phyloP scores from a whole-genome alignment of 2,329 filamentous ascomycete genomes.

The Exophiala dermatitidis region DNA sequence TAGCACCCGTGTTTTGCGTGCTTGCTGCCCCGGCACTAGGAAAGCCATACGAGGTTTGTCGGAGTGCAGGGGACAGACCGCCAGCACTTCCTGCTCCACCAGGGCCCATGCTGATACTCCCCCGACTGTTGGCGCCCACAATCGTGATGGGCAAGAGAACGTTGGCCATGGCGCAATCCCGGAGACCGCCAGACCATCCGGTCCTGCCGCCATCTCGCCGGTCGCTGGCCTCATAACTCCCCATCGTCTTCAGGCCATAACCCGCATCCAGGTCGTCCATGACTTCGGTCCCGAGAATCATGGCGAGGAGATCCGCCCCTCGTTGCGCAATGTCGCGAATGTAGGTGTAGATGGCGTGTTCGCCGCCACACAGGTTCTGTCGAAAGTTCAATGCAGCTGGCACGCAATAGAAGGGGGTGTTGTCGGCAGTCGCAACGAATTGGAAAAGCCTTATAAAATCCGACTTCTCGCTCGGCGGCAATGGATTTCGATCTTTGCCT shows the following conservation, averaged over 20 bases:
- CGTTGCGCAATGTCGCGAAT: slow-evolving; percentile 54
- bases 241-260: slow-evolving; percentile 25
- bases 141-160: slow-evolving; percentile 61
- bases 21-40: slow-evolving; percentile 9
- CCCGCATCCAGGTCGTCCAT: slow-evolving; percentile 48
- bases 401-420: slow-evolving; percentile 63
- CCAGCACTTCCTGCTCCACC: slow-evolving; percentile 27
- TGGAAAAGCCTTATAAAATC: slow-evolving; percentile 65
- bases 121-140: slow-evolving; percentile 28
- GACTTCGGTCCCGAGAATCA: slow-evolving; percentile 60
- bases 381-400: slow-evolving; percentile 67
- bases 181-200: slow-evolving; percentile 44
- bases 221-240: slow-evolving; percentile 25
- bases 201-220: slow-evolving; percentile 32
- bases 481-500: slow-evolving; percentile 10
- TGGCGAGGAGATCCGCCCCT: slow-evolving; percentile 56
- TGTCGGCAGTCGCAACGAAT: slow-evolving; percentile 69
- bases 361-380: slow-evolving; percentile 61
- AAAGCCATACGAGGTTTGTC: slow-evolving; percentile 23
- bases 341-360: slow-evolving; percentile 61
- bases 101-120: slow-evolving; percentile 25
- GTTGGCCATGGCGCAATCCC: slow-evolving; percentile 64
- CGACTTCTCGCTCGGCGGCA: slow-evolving; percentile 39
- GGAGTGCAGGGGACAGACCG: slow-evolving; percentile 23
- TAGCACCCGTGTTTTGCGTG: not conserved